phyloP scores from a whole-genome alignment of 169 alveolate genomes.

The Plasmodium vivax region DNA sequence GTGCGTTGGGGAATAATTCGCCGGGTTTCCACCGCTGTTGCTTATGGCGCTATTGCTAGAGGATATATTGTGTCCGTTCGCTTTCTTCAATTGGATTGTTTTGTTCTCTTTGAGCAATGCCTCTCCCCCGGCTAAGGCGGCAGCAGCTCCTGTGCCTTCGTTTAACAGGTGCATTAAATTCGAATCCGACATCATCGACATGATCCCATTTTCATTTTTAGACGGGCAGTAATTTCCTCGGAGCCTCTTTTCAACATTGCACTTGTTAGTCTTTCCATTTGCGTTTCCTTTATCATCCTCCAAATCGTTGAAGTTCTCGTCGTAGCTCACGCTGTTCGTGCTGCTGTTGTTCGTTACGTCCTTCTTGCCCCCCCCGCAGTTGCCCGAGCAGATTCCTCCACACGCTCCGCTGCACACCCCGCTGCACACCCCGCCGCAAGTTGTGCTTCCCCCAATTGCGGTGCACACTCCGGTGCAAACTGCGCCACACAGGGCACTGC shows the following conservation, averaged over 20 bases:
- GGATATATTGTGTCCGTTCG: slow-evolving; percentile 3
- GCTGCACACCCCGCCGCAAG: not conserved
- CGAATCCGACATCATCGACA: slow-evolving; percentile 3
- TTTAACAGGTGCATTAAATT: slow-evolving; percentile 16
- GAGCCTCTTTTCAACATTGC: not conserved
- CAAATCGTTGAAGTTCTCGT: not conserved
- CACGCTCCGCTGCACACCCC: not conserved
- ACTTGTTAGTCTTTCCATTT: not conserved
- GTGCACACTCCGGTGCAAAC: not conserved
- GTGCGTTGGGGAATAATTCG: slow-evolving; percentile 61
- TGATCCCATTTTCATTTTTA: not conserved
- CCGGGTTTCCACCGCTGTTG: slow-evolving; percentile 5
- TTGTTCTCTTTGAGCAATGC: not conserved
- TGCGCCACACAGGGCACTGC: not conserved
- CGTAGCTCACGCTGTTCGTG: slow-evolving; percentile 12
- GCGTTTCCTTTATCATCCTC: slow-evolving; percentile 1
- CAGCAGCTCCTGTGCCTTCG: slow-evolving; percentile 11
- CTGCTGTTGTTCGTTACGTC: not conserved
- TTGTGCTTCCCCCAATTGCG: not conserved
- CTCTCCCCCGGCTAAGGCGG: not conserved
- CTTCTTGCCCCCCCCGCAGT: not conserved
- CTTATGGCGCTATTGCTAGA: slow-evolving; percentile 57
- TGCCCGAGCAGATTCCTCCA: not conserved
- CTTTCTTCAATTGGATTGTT: not conserved
- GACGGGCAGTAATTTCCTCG: not conserved